A percentile compares a stretch with the other conserved stretches of the same genome.
Conservation (phyloP, 305 asterid genomes). For the Solanum hybrid region DNA sequence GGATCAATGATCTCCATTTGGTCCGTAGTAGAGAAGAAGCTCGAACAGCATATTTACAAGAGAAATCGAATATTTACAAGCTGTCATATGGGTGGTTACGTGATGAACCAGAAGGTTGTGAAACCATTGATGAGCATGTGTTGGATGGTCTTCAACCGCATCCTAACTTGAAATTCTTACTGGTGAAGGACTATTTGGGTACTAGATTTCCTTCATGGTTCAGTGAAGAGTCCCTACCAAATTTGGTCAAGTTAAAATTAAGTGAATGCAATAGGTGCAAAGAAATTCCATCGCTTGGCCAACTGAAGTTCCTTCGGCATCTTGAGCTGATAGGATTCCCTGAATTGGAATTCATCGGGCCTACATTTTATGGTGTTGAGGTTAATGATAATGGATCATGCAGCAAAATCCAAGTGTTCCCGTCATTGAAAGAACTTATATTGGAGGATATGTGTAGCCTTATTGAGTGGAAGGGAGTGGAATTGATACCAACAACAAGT, state of each 20-base stretch:
- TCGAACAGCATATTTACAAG: neutral
- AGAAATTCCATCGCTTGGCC: neutral
- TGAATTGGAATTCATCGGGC: neutral
- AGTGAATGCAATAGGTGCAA: neutral
- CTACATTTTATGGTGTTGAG: neutral
- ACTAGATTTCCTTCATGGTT: neutral
- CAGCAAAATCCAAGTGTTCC: neutral
- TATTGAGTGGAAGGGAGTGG: neutral
- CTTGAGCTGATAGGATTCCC: neutral
- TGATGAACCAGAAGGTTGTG: neutral
- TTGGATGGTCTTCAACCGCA: neutral
- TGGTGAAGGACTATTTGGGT: neutral
- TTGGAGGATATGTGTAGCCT: neutral
- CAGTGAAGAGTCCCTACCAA: neutral
- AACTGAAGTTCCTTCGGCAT: neutral
- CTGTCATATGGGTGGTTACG: rapidly evolving
- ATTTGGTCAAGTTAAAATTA: neutral
- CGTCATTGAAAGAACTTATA: neutral
- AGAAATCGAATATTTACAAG: neutral
- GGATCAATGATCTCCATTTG: neutral
- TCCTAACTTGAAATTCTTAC: neutral
- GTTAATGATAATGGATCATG: neutral
- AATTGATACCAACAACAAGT: neutral
- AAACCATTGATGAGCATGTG: neutral
- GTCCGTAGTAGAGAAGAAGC: neutral